Conservation (phyloP, 1,139 yeast species). For the Pichia sp. region DNA sequence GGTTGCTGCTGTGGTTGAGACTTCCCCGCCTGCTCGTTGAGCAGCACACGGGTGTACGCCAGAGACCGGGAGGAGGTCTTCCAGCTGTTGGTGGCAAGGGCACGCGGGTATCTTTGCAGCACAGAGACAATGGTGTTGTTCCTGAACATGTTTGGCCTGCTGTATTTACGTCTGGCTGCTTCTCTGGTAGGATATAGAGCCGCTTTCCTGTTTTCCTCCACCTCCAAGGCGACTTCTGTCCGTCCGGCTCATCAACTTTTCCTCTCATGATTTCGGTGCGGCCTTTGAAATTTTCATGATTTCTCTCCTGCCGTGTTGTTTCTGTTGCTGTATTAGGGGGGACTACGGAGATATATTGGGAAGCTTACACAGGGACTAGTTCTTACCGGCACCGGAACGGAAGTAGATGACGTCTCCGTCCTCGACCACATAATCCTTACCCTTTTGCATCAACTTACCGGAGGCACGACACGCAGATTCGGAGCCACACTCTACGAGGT, state of each 20-base stretch:
- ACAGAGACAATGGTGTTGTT: background rate
- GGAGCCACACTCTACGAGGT: slow-evolving; percentile 77
- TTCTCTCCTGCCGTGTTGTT: too few relatives aligned
- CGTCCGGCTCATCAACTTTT: background rate
- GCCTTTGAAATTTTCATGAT: slow-evolving; percentile 1
- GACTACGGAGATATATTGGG: background rate
- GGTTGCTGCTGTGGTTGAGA: background rate
- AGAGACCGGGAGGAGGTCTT: background rate
- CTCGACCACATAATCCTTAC: slow-evolving; percentile 93
- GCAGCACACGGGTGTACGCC: background rate
- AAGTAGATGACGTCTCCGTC: slow-evolving; percentile 89
- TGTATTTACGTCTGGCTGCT: too few relatives aligned
- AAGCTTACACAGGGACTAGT: slow-evolving; percentile 32
- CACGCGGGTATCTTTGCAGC: background rate
- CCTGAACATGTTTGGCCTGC: background rate
- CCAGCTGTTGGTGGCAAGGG: background rate
- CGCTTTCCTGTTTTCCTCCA: too few relatives aligned
- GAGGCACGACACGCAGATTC: slow-evolving; percentile 86
- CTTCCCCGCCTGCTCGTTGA: background rate
- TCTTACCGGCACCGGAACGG: slow-evolving; percentile 96
- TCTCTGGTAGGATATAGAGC: too few relatives aligned
- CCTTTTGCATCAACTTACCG: slow-evolving; percentile 90
- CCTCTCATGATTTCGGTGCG: background rate
- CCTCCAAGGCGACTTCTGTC: too few relatives aligned
- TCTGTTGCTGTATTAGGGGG: too few relatives aligned